Base-by-base conservation (phyloP, 2,329 filamentous ascomycete species). In the Fusarium decemcellulare region DNA sequence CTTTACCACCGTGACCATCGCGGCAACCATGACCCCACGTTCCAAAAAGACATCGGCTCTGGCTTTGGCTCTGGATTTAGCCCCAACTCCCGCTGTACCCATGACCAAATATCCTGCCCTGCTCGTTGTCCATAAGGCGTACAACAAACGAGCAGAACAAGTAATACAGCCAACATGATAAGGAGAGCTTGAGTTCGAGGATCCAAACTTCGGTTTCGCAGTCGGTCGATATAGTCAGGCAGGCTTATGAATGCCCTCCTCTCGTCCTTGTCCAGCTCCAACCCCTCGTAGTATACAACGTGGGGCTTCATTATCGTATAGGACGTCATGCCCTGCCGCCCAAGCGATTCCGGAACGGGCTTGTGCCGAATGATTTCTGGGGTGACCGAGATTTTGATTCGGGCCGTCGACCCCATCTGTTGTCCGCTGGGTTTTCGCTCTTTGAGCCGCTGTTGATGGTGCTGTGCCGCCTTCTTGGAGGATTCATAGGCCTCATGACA, bases 311-410 rank as follows among this genome's bases (percentile, higher is more conserved):
- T 65, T 23, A 78, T 60, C 4, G 37, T 74, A 44, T 72, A 74
- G 8, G 63, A 65, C 10, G 46, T 59, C 11, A 65, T 65, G 11
- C 75, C 72, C 10, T 60, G 37, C 3, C 39, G 30, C 9, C 58
- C 55, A 27, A 62, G 15, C 1, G 53, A 57, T 18, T 65, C 51
- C 4, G 46, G 29, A n/a, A 56, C 60, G 6, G 60, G 63, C 23
- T 55, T 72, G 63, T 74, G 57, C 12, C 70, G 72, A 43, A 67
- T 47, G 23, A 79, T 72, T 18, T 63, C 62, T 5, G 78, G 78
- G 2, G 65, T 63, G 3, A 75, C 70, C 3, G 73, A 74, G n/a
- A 80, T 76, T 63, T 79, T 79, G 36, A 80, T 72, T n/a, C 78
- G 73, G 8, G 75, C 69, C 30, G 53, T 30, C 40, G 57, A 71